Conservation (phyloP, 169 alveolate species). For the Eimeria sp. region DNA sequence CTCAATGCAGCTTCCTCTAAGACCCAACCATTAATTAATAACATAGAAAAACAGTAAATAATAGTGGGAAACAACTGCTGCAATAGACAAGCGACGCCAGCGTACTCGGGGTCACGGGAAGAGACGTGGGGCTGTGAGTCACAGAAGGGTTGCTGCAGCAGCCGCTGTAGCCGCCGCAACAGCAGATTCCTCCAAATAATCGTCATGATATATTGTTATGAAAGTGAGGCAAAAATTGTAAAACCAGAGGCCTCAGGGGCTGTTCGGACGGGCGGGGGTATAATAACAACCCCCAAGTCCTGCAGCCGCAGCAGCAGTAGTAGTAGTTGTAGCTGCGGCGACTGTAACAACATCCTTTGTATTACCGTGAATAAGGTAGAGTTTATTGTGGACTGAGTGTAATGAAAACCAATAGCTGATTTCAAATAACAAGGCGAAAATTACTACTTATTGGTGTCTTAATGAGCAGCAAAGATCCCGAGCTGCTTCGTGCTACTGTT, state of each 20-base stretch:
- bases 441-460: neutral
- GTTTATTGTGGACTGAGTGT: neutral
- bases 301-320: constrained; percentile 19
- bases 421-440: neutral
- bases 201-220: neutral
- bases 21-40: neutral
- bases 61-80: neutral
- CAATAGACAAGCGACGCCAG: constrained; percentile 20
- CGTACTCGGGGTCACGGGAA: neutral
- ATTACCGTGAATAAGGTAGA: neutral
- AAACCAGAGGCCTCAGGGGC: neutral
- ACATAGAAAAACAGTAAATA: neutral
- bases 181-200: constrained; percentile 2
- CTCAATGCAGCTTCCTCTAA: neutral
- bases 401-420: neutral
- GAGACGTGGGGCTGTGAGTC: constrained; percentile 61
- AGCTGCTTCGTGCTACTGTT: neutral
- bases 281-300: constrained; percentile 10
- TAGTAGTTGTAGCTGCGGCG: constrained; percentile 8
- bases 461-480: neutral
- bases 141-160: neutral
- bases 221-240: neutral
- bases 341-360: neutral
- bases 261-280: neutral
- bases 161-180: neutral